These are phyloP conservation scores for Aspergillus sp. DNA, from an alignment of 2,329 filamentous ascomycete species.

Conservation along the genomic window DNA sequence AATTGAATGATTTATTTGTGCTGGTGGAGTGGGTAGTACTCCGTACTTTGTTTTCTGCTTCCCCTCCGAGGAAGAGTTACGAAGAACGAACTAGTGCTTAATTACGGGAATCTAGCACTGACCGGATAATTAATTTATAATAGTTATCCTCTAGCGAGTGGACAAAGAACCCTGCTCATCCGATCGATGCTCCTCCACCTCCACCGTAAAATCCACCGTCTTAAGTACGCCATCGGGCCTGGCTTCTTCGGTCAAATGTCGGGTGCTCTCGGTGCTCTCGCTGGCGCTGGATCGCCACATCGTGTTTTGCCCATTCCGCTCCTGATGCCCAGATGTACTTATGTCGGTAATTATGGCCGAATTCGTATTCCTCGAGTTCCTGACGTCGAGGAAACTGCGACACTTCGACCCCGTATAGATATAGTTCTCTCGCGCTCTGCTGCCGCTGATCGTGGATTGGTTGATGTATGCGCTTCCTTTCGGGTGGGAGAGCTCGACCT, in stretches of 20 bases:
- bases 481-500: constrained; percentile 13
- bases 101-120: no score
- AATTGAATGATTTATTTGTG: no score
- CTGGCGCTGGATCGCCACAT: constrained; percentile 5
- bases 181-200: constrained; percentile 9
- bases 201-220: constrained; percentile 21
- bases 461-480: constrained; percentile 12
- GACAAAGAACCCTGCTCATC: not conserved
- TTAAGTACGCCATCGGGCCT: constrained; percentile 14
- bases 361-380: not conserved
- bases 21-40: no score
- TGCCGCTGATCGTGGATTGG: constrained; percentile 5
- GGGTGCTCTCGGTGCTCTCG: constrained; percentile 16
- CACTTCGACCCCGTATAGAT: not conserved
- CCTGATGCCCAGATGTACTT: not conserved
- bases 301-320: not conserved
- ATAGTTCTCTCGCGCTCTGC: constrained; percentile 2
- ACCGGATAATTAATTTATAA: no score
- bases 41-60: no score
- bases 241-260: constrained; percentile 10
- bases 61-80: no score
- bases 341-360: constrained; percentile 8
- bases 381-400: not conserved
- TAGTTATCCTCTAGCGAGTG: not conserved
- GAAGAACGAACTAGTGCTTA: no score